phyloP scores from a whole-genome alignment of 2,329 filamentous ascomycete species.

The Colletotrichum lentis region DNA sequence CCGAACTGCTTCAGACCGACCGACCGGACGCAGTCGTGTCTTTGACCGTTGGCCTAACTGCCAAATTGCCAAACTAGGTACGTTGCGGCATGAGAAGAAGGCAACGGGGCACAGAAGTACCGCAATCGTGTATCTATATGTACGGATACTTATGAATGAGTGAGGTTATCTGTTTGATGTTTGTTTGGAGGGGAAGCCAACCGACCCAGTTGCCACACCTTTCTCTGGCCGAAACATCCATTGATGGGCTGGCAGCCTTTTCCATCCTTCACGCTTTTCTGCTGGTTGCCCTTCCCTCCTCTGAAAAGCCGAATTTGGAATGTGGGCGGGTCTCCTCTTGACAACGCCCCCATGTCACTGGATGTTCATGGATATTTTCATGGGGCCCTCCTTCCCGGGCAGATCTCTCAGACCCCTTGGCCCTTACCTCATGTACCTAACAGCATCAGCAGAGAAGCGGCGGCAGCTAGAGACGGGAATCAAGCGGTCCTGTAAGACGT shows the following conservation, averaged over 20 bases:
- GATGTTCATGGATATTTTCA: conserved; percentile 20
- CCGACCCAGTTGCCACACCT: conserved; percentile 43
- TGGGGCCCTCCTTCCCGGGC: conserved; percentile 35
- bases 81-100: neutral
- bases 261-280: conserved; percentile 5
- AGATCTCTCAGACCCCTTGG: conserved; percentile 38
- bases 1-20: neutral
- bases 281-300: neutral
- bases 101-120: neutral
- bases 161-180: conserved; percentile 52
- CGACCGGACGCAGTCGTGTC: conserved; percentile 1
- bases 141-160: neutral
- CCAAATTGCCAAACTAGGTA: no score
- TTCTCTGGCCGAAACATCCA: conserved; percentile 50
- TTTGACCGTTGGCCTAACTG: neutral
- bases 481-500: conserved; percentile 14
- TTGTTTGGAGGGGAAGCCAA: conserved; percentile 50
- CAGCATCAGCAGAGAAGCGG: conserved; percentile 17
- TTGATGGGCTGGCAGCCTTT: conserved; percentile 40
- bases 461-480: conserved; percentile 8
- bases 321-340: conserved; percentile 36
- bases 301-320: conserved; percentile 34
- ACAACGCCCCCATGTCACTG: conserved; percentile 17
- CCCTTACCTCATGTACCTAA: conserved; percentile 28
- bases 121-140: conserved; percentile 5